These are phyloP conservation scores for Cichorium intybus DNA, from an alignment of 140 eudicot genomes.

Conservation along the genomic window DNA sequence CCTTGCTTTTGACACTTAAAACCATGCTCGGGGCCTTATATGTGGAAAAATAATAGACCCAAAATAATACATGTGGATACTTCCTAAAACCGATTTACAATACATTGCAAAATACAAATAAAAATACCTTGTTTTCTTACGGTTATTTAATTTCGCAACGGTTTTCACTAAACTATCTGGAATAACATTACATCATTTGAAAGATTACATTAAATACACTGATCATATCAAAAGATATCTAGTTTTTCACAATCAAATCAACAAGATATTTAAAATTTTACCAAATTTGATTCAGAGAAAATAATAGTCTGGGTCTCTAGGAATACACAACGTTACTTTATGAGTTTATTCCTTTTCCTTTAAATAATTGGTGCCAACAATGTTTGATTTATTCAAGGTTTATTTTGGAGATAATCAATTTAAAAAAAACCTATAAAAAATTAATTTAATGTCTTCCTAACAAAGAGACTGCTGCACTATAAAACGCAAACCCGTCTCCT, in stretches of 20 bases:
- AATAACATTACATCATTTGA: not conserved
- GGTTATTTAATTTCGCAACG: not conserved
- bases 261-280: not conserved
- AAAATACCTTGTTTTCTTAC: not conserved
- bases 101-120: not conserved
- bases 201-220: too few species aligned
- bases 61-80: too few species aligned
- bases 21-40: too few species aligned
- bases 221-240: too few species aligned
- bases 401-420: not conserved
- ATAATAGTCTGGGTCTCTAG: not conserved
- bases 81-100: too few species aligned
- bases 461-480: constrained; percentile 8
- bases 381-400: constrained; percentile 20
- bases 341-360: constrained; percentile 3
- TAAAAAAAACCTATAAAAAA: not conserved
- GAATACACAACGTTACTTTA: not conserved
- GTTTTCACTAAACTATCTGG: not conserved
- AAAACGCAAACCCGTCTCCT: constrained; percentile 16
- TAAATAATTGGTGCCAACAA: constrained; percentile 1
- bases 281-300: not conserved
- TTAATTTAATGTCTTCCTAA: not conserved
- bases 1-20: too few species aligned
- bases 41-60: too few species aligned
- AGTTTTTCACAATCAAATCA: not conserved